phyloP scores from a whole-genome alignment of 1,139 yeast genomes.

The Torulaspora globosa region DNA sequence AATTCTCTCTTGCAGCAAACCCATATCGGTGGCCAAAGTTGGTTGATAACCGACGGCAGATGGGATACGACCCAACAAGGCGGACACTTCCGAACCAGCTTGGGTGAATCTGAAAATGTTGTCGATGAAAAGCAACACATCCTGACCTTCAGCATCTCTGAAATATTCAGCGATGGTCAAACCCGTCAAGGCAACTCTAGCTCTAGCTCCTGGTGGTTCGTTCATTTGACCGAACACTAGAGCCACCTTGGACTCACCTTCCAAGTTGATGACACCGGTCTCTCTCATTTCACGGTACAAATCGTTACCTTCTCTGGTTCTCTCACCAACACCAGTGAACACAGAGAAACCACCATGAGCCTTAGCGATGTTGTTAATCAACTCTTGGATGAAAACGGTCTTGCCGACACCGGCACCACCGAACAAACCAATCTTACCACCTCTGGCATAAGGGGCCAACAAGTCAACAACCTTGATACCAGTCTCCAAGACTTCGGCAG shows the following conservation, averaged over 20 bases:
- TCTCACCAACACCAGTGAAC: slow-evolving; percentile 99
- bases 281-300: slow-evolving; percentile 99
- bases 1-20: slow-evolving; percentile 99
- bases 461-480: slow-evolving; percentile 99
- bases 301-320: slow-evolving; percentile 99
- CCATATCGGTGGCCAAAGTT: slow-evolving; percentile 99
- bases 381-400: slow-evolving; percentile 99
- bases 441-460: slow-evolving; percentile 99
- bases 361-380: slow-evolving; percentile 99
- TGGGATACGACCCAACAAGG: slow-evolving; percentile 99
- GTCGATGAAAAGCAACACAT: slow-evolving; percentile 98
- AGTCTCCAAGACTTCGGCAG: slow-evolving; percentile 97
- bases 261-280: slow-evolving; percentile 99
- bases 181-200: slow-evolving; percentile 99
- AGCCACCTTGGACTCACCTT: slow-evolving; percentile 99
- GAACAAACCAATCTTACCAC: slow-evolving; percentile 99
- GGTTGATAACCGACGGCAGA: slow-evolving; percentile 99
- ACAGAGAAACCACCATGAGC: slow-evolving; percentile 99
- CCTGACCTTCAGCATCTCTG: slow-evolving; percentile 99
- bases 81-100: slow-evolving; percentile 99
- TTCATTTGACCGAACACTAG: slow-evolving; percentile 99
- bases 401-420: slow-evolving; percentile 99
- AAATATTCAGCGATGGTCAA: slow-evolving; percentile 99
- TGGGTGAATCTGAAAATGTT: slow-evolving; percentile 99
- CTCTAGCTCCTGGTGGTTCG: slow-evolving; percentile 99